phyloP scores from a whole-genome alignment of 2,329 filamentous ascomycete species.

The Monilinia aucupariae region DNA sequence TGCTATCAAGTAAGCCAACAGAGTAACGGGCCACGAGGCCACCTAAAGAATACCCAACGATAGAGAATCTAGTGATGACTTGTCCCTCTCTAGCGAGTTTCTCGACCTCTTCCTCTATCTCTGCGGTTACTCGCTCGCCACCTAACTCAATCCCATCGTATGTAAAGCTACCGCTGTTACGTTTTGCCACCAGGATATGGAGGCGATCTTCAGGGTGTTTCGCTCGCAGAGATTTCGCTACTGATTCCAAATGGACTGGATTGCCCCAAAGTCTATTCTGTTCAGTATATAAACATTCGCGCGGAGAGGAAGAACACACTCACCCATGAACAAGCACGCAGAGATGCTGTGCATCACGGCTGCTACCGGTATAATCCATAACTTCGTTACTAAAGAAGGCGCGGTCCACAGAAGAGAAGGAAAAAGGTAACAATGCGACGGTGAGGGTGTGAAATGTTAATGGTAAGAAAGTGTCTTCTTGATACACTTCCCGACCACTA shows the following conservation, averaged over 20 bases:
- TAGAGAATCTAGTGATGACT: conserved; percentile 72
- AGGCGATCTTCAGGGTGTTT: conserved; percentile 57
- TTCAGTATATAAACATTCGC: conserved; percentile 4
- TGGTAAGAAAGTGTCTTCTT: conserved; percentile 37
- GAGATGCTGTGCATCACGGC: conserved; percentile 58
- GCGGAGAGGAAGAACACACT: not conserved
- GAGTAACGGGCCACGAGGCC: conserved; percentile 83
- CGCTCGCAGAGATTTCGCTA: conserved; percentile 60
- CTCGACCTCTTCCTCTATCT: conserved; percentile 60
- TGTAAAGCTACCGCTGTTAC: conserved; percentile 67
- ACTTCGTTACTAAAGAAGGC: conserved; percentile 36
- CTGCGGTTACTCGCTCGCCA: conserved; percentile 60
- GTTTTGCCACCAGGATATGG: conserved; percentile 65
- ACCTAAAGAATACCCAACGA: conserved; percentile 85
- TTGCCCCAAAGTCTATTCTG: conserved; percentile 67
- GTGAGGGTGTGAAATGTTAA: conserved; percentile 28
- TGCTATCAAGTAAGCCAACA: conserved; percentile 74
- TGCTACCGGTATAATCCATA: conserved; percentile 48
- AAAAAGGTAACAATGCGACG: conserved; percentile 34
- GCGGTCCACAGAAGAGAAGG: conserved; percentile 36
- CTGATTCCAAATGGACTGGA: conserved; percentile 63
- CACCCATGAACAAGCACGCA: conserved; percentile 70
- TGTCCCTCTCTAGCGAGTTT: conserved; percentile 56
- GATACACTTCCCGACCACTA: conserved; percentile 37
- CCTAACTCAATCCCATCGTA: conserved; percentile 65